These are phyloP conservation scores for Syzygium oleosum DNA, from an alignment of 345 rosid species.

Conservation along the genomic window DNA sequence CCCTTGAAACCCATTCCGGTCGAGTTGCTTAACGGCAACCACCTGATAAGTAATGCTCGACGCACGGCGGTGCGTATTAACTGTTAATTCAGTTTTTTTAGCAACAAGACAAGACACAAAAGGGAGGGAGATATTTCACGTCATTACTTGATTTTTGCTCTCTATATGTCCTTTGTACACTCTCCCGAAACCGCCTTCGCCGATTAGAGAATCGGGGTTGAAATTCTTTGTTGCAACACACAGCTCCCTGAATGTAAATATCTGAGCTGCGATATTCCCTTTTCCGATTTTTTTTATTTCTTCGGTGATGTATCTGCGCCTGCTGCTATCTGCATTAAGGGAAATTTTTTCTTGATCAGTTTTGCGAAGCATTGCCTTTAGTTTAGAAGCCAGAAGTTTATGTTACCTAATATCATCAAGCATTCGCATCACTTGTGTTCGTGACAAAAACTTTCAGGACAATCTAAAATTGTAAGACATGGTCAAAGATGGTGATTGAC, in stretches of 20 bases:
- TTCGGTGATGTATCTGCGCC: slow-evolving; percentile 53
- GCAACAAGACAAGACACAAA: not conserved
- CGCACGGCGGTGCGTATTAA: not conserved
- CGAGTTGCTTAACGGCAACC: slow-evolving; percentile 24
- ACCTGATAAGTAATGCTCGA: not conserved
- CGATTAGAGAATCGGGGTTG: slow-evolving; percentile 52
- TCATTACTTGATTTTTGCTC: slow-evolving; percentile 30
- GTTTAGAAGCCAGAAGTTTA: not conserved
- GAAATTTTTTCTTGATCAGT: not conserved
- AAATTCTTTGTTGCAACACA: slow-evolving; percentile 61
- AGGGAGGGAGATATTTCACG: not conserved
- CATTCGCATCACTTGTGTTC: not conserved
- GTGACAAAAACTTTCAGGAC: not conserved
- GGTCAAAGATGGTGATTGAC: not conserved
- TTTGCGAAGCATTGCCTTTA: not conserved
- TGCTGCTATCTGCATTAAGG: slow-evolving; percentile 51
- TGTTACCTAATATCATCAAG: not conserved
- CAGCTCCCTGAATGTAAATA: slow-evolving; percentile 57
- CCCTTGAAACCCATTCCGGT: slow-evolving; percentile 22
- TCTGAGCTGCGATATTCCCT: slow-evolving; percentile 52
- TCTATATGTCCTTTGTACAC: slow-evolving; percentile 66
- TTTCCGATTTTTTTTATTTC: slow-evolving; percentile 59
- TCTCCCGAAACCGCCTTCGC: slow-evolving; percentile 98
- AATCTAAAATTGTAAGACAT: not conserved
- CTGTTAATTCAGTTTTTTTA: not conserved